These are phyloP conservation scores for Dictyophora rubrovolvata DNA, from an alignment of 768 basidiomycete genomes.

Conservation along the genomic window DNA sequence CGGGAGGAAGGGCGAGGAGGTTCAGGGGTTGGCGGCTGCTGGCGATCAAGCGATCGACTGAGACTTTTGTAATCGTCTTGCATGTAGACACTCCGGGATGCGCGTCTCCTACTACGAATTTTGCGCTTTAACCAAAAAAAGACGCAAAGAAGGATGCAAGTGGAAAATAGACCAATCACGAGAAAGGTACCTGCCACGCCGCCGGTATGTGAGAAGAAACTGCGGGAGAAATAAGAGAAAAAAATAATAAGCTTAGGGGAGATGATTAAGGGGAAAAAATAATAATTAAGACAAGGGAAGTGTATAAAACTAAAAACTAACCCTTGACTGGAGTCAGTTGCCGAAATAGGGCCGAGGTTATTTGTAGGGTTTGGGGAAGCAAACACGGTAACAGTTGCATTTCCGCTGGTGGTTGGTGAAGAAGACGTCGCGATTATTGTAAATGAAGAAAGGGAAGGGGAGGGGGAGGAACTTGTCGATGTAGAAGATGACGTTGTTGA, in stretches of 20 bases:
- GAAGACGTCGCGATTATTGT: neutral
- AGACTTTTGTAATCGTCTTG: slow-evolving; percentile 3
- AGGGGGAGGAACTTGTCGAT: neutral
- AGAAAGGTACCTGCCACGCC: slow-evolving; percentile 39
- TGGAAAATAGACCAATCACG: slow-evolving; percentile 27
- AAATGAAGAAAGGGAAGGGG: neutral
- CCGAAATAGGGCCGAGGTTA: neutral
- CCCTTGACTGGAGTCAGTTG: neutral
- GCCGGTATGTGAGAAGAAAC: slow-evolving; percentile 37
- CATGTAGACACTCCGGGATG: neutral
- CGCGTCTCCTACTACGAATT: neutral
- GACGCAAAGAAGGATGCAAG: slow-evolving; percentile 23
- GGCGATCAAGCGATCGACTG: neutral
- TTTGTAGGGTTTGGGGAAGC: neutral
- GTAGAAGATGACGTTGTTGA: neutral
- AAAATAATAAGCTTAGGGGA: neutral
- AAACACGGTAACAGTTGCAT: slow-evolving; percentile 1
- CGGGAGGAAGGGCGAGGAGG: neutral
- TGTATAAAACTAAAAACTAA: neutral
- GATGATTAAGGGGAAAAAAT: too few species aligned
- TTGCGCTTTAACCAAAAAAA: slow-evolving; percentile 11
- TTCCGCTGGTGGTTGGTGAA: neutral
- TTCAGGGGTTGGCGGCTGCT: neutral
- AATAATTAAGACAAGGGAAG: too few species aligned
- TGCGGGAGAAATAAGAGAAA: slow-evolving; percentile 12